phyloP scores from a whole-genome alignment of 208 protist species.

The Crithidia bombi region DNA sequence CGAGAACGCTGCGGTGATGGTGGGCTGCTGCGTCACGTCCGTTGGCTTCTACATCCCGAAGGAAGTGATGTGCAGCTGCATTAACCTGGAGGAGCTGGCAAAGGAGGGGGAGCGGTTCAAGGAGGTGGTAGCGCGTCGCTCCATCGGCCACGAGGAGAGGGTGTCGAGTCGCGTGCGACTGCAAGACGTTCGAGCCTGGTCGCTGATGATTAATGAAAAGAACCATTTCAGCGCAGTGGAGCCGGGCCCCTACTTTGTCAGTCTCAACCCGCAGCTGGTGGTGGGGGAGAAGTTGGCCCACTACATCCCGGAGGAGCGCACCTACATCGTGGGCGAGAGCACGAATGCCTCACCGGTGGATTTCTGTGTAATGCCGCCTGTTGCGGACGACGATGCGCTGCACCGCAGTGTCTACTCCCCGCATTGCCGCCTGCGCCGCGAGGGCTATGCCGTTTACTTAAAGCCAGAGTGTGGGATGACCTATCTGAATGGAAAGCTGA shows the following conservation, averaged over 20 bases:
- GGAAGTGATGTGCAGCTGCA: conserved; percentile 17
- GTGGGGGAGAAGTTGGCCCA: conserved; percentile 75
- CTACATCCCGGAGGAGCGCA: conserved; percentile 38
- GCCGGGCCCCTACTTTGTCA: conserved; percentile 61
- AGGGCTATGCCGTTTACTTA: conserved; percentile 40
- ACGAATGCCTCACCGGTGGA: conserved; percentile 49
- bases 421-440: conserved; percentile 56
- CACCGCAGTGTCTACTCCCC: conserved; percentile 69
- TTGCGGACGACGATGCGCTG: conserved; percentile 21
- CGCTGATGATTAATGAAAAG: conserved; percentile 53
- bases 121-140: conserved; percentile 4
- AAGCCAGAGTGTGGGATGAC: conserved; percentile 69
- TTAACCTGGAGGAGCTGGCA: conserved; percentile 15
- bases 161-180: conserved; percentile 38
- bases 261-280: conserved; percentile 57
- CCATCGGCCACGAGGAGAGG: conserved; percentile 46
- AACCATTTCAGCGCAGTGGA: conserved; percentile 50
- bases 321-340: conserved; percentile 57
- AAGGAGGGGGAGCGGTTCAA: conserved; percentile 1
- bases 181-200: conserved; percentile 67
- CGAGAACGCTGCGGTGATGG: conserved; percentile 36
- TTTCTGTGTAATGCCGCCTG: conserved; percentile 54
- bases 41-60: conserved; percentile 47
- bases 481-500: conserved; percentile 61
- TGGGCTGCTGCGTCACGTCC: conserved; percentile 45